phyloP scores from a whole-genome alignment of 2,329 filamentous ascomycete species.

The Trichoderma sp. region DNA sequence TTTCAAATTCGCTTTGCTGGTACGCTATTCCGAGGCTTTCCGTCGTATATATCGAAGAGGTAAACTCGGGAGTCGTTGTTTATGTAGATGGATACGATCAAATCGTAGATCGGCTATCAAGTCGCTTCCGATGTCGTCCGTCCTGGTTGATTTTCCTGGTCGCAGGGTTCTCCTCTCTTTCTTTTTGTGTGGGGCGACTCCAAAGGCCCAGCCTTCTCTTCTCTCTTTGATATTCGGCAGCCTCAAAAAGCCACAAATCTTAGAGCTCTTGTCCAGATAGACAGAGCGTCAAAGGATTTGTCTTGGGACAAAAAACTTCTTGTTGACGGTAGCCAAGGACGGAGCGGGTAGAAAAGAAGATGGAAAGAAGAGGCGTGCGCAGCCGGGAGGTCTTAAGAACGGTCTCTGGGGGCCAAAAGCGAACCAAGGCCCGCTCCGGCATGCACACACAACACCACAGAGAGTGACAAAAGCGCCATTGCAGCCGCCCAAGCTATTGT shows the following conservation, averaged over 20 bases:
- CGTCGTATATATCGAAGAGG: neutral
- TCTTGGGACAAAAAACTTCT: neutral
- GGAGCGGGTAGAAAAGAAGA: neutral
- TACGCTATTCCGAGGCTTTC: neutral
- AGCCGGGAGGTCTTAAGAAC: constrained; percentile 4
- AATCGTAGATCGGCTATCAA: neutral
- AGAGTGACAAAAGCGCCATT: neutral
- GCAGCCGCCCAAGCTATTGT: constrained; percentile 27
- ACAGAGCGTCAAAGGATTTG: neutral
- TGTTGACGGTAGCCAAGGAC: neutral
- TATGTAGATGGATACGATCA: neutral
- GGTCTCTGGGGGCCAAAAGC: constrained; percentile 18
- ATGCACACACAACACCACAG: constrained; percentile 1
- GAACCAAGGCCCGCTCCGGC: constrained; percentile 3
- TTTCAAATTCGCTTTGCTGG: neutral
- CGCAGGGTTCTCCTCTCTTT: neutral
- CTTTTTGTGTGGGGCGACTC: neutral
- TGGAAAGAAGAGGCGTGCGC: constrained; percentile 3
- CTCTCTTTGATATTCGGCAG: neutral
- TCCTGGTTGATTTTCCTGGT: neutral
- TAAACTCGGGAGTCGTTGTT: neutral
- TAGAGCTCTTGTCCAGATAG: neutral
- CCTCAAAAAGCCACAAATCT: neutral
- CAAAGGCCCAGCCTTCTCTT: neutral
- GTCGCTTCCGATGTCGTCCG: neutral